Conservation (phyloP, 2,329 filamentous ascomycete genomes). For the Aureobasidium leucospermi region DNA sequence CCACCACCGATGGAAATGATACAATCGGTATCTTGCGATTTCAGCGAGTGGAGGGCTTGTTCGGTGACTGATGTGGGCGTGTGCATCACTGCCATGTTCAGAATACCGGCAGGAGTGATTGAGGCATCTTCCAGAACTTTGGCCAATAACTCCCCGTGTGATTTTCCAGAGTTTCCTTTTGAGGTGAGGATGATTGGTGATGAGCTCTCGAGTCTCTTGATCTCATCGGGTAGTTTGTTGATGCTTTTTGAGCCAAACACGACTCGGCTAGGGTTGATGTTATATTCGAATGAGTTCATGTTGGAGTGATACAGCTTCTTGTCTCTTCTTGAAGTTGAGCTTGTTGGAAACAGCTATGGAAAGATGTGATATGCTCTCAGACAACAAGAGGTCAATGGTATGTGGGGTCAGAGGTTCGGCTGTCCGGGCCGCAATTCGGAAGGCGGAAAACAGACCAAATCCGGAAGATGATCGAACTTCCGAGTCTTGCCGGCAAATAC, state of each 20-base stretch:
- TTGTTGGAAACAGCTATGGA: background rate
- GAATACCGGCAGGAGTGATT: slow-evolving; percentile 34
- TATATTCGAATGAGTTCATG: slow-evolving; percentile 53
- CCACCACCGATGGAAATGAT: slow-evolving; percentile 54
- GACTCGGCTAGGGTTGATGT: slow-evolving; percentile 45
- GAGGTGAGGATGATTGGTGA: slow-evolving; percentile 46
- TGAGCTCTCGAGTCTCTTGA: slow-evolving; percentile 40
- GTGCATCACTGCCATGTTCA: slow-evolving; percentile 55
- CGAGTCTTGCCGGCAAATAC: too few relatives aligned
- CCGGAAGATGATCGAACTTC: too few relatives aligned
- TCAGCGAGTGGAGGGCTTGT: slow-evolving; percentile 44
- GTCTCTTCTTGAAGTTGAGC: too few relatives aligned
- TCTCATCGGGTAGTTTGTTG: slow-evolving; percentile 39
- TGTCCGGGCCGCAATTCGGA: too few relatives aligned
- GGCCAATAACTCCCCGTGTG: slow-evolving; percentile 29
- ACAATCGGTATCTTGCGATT: slow-evolving; percentile 42
- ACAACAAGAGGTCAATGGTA: too few relatives aligned
- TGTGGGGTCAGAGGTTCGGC: too few relatives aligned
- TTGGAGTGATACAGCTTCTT: background rate
- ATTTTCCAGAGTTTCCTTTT: slow-evolving; percentile 38
- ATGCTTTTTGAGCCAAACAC: slow-evolving; percentile 51
- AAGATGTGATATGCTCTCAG: too few relatives aligned
- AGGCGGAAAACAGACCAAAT: too few relatives aligned
- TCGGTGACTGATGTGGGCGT: slow-evolving; percentile 53
- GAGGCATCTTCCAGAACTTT: slow-evolving; percentile 29